Conservation (phyloP, 495 filamentous ascomycete species). For the Xylaria cubensis region DNA sequence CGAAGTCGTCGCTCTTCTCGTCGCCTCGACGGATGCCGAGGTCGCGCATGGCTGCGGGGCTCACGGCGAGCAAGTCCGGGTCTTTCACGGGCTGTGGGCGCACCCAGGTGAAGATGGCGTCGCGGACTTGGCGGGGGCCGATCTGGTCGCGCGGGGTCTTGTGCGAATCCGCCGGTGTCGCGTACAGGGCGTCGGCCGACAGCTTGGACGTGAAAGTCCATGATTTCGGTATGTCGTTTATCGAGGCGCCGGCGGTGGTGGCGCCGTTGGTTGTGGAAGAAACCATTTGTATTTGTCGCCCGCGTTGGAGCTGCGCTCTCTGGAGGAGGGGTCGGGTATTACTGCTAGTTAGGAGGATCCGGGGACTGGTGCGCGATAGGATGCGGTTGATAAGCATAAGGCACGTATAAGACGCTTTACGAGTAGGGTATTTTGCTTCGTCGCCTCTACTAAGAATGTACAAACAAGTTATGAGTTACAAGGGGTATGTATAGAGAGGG, state of each 20-base stretch:
- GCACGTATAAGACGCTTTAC: conserved; percentile 2
- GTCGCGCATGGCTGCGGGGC: conserved; percentile 75
- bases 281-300: conserved; percentile 34
- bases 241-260: conserved; percentile 46
- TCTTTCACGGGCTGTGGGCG: conserved; percentile 73
- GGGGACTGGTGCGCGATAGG: conserved; percentile 9
- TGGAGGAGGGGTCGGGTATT: conserved; percentile 5
- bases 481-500: not conserved
- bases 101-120: conserved; percentile 89
- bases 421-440: not conserved
- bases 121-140: conserved; percentile 82
- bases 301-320: conserved; percentile 31
- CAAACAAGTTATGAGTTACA: not conserved
- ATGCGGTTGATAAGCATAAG: conserved; percentile 15
- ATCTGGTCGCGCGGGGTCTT: conserved; percentile 76
- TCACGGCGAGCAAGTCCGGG: conserved; percentile 81
- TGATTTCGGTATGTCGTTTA: conserved; percentile 82
- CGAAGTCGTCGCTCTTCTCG: conserved; percentile 75
- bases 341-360: conserved; percentile 3
- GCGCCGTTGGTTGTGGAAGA: conserved; percentile 38
- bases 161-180: conserved; percentile 80
- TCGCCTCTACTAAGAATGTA: not conserved
- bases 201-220: conserved; percentile 82
- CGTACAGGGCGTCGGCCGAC: conserved; percentile 78
- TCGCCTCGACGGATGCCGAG: conserved; percentile 73